Evolutionary conservation across 2,329 filamentous ascomycete genomes (phyloP).

Genomic region (Phoma sp.): DNA sequence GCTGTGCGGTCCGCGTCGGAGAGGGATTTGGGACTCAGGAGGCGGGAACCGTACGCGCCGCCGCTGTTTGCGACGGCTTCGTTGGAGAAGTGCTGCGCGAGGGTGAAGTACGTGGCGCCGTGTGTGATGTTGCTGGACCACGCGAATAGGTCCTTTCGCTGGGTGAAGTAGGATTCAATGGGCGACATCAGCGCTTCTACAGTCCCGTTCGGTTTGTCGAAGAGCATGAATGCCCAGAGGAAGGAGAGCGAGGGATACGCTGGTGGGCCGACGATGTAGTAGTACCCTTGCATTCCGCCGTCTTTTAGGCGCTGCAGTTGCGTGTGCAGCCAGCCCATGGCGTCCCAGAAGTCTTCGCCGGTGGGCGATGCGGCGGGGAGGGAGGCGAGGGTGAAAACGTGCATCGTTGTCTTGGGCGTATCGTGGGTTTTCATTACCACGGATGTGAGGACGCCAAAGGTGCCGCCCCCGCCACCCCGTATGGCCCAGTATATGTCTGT

Average conservation of each 20-base stretch:
- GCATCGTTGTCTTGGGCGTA: constrained; percentile 38
- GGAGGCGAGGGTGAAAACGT: constrained; percentile 24
- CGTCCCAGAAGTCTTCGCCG: constrained; percentile 24
- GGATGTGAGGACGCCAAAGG: constrained; percentile 49
- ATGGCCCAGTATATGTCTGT: constrained; percentile 51
- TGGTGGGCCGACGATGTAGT: constrained; percentile 33
- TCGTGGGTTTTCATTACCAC: constrained; percentile 27
- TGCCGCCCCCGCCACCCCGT: constrained; percentile 51
- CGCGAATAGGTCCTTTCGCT: constrained; percentile 14
- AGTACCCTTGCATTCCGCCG: constrained; percentile 39
- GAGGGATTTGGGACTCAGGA: constrained; percentile 29
- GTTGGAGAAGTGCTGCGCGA: constrained; percentile 11
- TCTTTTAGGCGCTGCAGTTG: constrained; percentile 34
- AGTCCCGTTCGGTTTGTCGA: constrained; percentile 29
- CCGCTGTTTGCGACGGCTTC: constrained; percentile 32
- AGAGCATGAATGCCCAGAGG: constrained; percentile 27
- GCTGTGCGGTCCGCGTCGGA: constrained; percentile 21
- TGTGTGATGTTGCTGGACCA: constrained; percentile 20
- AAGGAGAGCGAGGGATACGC: constrained; percentile 21
- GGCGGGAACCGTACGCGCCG: constrained; percentile 28
- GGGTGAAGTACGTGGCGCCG: constrained; percentile 21
- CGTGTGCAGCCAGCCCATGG: constrained; percentile 30
- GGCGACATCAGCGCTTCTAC: constrained; percentile 26
- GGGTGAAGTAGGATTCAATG: constrained; percentile 22
- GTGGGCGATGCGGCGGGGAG: constrained; percentile 8